These are phyloP conservation scores for Aspergillus japonicus DNA, from an alignment of 2,329 filamentous ascomycete species.

Conservation along the genomic window DNA sequence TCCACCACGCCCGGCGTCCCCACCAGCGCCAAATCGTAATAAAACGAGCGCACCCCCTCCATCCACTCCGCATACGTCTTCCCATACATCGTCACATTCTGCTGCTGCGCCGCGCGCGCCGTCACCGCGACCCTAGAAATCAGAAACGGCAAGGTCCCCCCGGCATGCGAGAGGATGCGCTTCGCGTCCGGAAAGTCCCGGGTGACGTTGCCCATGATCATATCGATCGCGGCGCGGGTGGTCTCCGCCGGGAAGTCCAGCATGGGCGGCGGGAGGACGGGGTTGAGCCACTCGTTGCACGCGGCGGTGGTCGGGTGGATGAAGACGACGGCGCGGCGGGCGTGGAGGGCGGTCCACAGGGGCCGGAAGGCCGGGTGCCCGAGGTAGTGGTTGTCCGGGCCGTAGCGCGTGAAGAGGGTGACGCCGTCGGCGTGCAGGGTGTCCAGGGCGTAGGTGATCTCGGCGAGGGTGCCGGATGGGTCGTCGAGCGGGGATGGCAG, in stretches of 20 bases:
- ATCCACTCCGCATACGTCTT: slow-evolving; percentile 16
- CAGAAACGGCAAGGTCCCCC: slow-evolving; percentile 48
- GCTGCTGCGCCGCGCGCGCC: background rate
- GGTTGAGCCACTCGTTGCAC: no score
- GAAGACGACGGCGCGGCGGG: no score
- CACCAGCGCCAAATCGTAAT: slow-evolving; percentile 31
- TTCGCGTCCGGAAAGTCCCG: slow-evolving; percentile 39
- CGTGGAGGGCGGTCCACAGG: no score
- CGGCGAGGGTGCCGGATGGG: no score
- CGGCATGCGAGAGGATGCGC: slow-evolving; percentile 51
- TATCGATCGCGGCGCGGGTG: slow-evolving; percentile 44
- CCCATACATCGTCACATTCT: slow-evolving; percentile 2
- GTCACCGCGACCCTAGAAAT: slow-evolving; percentile 31
- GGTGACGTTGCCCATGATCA: slow-evolving; percentile 38
- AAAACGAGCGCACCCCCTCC: slow-evolving; percentile 22
- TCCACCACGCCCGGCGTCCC: background rate
- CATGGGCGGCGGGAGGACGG: slow-evolving; percentile 19
- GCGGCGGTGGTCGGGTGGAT: no score
- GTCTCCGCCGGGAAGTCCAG: slow-evolving; percentile 51
- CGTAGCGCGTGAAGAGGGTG: slow-evolving; percentile 48
- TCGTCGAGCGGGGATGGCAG: no score
- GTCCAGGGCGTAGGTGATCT: no score
- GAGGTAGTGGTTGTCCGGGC: slow-evolving; percentile 48
- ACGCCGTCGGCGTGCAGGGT: no score
- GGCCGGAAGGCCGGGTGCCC: slow-evolving; percentile 43